These are phyloP conservation scores for Myxozyma melibiosi DNA, from an alignment of 805 yeast genomes.

Conservation along the genomic window DNA sequence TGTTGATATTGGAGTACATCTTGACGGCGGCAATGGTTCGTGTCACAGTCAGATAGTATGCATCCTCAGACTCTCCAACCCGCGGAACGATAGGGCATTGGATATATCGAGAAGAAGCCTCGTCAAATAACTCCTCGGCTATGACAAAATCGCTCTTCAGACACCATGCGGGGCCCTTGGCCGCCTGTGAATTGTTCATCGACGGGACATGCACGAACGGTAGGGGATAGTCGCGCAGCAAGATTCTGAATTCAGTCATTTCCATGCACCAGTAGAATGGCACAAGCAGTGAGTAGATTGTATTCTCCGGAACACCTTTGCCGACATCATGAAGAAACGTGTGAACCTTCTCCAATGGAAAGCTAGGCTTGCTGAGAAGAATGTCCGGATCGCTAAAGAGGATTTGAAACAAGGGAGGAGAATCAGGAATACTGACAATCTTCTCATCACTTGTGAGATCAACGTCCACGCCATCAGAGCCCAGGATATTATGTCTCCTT, in stretches of 20 bases:
- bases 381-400: slow-evolving; percentile 54
- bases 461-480: slow-evolving; percentile 41
- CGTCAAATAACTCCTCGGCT: slow-evolving; percentile 62
- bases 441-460: slow-evolving; percentile 50
- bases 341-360: slow-evolving; percentile 55
- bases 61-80: slow-evolving; percentile 22
- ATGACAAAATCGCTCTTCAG: slow-evolving; percentile 67
- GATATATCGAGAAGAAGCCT: slow-evolving; percentile 59
- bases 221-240: slow-evolving; percentile 81
- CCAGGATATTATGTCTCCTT: slow-evolving; percentile 43
- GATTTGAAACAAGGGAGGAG: slow-evolving; percentile 58
- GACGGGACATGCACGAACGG: slow-evolving; percentile 77
- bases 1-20: slow-evolving; percentile 61
- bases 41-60: slow-evolving; percentile 64
- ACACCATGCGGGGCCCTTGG: slow-evolving; percentile 38
- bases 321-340: slow-evolving; percentile 72
- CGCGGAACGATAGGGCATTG: slow-evolving; percentile 62
- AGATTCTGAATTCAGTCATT: slow-evolving; percentile 65
- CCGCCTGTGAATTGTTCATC: slow-evolving; percentile 44
- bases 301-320: slow-evolving; percentile 76
- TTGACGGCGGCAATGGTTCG: slow-evolving; percentile 78
- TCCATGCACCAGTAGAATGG: slow-evolving; percentile 64
- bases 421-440: slow-evolving; percentile 50
- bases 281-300: slow-evolving; percentile 64
- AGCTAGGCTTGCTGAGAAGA: slow-evolving; percentile 53